phyloP scores from a whole-genome alignment of 2,329 filamentous ascomycete species.

The Pleoardoris graminearum region DNA sequence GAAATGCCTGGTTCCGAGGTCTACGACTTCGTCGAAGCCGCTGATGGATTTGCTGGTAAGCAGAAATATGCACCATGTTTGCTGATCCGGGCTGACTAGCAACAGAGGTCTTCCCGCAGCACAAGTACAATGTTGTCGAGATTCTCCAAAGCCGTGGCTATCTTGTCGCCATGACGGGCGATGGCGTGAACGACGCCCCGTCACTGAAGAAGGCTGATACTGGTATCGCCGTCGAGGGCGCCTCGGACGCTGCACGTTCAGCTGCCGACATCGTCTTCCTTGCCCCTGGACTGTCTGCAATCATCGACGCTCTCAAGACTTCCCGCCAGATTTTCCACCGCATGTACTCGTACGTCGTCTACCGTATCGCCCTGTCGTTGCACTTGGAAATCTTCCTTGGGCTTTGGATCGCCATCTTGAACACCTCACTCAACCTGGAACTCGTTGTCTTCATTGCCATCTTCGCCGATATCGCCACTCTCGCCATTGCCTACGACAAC shows the following conservation, averaged over 20 bases:
- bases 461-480: constrained; percentile 88
- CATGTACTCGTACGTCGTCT: constrained; percentile 95
- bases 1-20: constrained; percentile 93
- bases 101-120: constrained; percentile 93
- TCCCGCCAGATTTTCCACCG: constrained; percentile 95
- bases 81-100: too few relatives aligned
- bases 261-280: constrained; percentile 94
- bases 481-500: constrained; percentile 93
- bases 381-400: constrained; percentile 91
- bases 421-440: constrained; percentile 81
- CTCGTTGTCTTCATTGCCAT: constrained; percentile 93
- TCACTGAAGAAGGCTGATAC: constrained; percentile 95
- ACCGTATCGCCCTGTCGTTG: constrained; percentile 89
- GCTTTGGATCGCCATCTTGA: constrained; percentile 87
- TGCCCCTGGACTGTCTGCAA: constrained; percentile 85
- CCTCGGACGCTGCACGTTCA: constrained; percentile 86
- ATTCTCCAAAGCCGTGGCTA: constrained; percentile 92
- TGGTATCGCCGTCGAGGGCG: constrained; percentile 91
- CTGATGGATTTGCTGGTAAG: constrained; percentile 92
- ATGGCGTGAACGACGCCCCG: constrained; percentile 92
- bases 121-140: constrained; percentile 94
- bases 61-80: too few relatives aligned
- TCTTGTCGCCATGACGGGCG: constrained; percentile 94
- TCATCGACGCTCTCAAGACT: constrained; percentile 90
- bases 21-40: constrained; percentile 93